These are phyloP conservation scores for Arthrobotrys megalospora DNA, from an alignment of 2,329 filamentous ascomycete genomes.

Conservation along the genomic window DNA sequence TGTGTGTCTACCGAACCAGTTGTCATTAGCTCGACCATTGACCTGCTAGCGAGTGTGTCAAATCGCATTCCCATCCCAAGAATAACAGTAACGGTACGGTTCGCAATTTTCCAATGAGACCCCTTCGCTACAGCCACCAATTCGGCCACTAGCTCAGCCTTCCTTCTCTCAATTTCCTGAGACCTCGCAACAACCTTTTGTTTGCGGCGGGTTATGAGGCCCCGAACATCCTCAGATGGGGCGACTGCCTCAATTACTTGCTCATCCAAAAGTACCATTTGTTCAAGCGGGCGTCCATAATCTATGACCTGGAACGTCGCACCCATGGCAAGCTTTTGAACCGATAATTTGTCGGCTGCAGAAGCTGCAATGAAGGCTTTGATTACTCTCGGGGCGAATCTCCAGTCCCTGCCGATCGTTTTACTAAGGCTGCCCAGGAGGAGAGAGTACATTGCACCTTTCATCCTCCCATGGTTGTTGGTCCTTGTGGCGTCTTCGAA, in stretches of 20 bases:
- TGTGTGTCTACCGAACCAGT: slow-evolving; percentile 90
- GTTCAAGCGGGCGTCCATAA: slow-evolving; percentile 89
- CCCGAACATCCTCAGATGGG: slow-evolving; percentile 77
- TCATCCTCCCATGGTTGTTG: slow-evolving; percentile 90
- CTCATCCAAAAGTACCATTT: slow-evolving; percentile 85
- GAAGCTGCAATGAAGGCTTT: slow-evolving; percentile 90
- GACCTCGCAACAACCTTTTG: slow-evolving; percentile 67
- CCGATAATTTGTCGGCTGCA: slow-evolving; percentile 91
- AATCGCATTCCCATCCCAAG: slow-evolving; percentile 93
- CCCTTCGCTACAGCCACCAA: slow-evolving; percentile 81
- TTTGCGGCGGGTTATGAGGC: slow-evolving; percentile 82
- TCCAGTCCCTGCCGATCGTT: slow-evolving; percentile 92
- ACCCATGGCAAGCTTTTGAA: slow-evolving; percentile 87
- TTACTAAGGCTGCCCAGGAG: slow-evolving; percentile 90
- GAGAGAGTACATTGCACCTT: slow-evolving; percentile 91
- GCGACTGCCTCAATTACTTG: slow-evolving; percentile 79
- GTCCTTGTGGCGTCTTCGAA: slow-evolving; percentile 83
- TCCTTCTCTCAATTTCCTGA: slow-evolving; percentile 81
- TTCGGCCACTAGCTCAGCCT: slow-evolving; percentile 83
- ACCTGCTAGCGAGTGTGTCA: slow-evolving; percentile 83
- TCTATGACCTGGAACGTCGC: slow-evolving; percentile 90
- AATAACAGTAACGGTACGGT: slow-evolving; percentile 88
- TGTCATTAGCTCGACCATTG: slow-evolving; percentile 86
- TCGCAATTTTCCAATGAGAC: slow-evolving; percentile 97
- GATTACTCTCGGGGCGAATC: slow-evolving; percentile 91